Percentiles rank a stretch among this genome's conserved stretches.
These are phyloP conservation scores for Obelidium mucronatum DNA, from an alignment of 192 early-diverging fungal genomes.

Conservation along the genomic window DNA sequence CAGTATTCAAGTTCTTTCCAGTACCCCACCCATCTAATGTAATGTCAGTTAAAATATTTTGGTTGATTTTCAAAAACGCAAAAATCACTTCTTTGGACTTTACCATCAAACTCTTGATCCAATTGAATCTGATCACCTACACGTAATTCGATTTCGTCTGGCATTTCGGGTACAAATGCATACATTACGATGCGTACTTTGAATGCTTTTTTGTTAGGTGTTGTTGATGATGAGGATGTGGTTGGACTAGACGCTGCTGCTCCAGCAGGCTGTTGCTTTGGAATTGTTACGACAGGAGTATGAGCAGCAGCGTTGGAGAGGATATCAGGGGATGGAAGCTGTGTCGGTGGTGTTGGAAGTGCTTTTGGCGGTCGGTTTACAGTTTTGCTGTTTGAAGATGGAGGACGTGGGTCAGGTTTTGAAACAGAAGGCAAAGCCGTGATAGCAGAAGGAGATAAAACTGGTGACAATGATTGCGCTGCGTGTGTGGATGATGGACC, in stretches of 20 bases:
- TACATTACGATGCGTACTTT: constrained; percentile 11
- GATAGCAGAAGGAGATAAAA: not conserved
- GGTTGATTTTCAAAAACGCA: not conserved
- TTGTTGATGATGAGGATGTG: not conserved
- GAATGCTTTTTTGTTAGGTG: not conserved
- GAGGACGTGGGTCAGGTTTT: not conserved
- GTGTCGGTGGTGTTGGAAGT: not conserved
- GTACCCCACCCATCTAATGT: constrained; percentile 22
- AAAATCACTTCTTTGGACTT: too few species aligned
- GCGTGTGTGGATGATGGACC: not conserved
- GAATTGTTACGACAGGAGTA: too few species aligned
- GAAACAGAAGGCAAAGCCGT: too few species aligned
- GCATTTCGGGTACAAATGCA: constrained; percentile 28
- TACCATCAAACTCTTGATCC: constrained; percentile 25
- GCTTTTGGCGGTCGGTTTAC: not conserved
- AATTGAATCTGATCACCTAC: constrained; percentile 26
- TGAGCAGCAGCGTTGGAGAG: too few species aligned
- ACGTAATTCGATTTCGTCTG: constrained; percentile 34
- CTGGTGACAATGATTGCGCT: not conserved
- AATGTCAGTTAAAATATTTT: not conserved
- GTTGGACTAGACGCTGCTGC: too few species aligned
- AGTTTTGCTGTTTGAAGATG: not conserved
- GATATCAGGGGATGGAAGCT: not conserved
- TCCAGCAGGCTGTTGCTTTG: too few species aligned
- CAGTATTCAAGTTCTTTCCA: constrained; percentile 16